These are phyloP conservation scores for Papilionanthe hybrid DNA, from an alignment of 116 monocot species.

Conservation along the genomic window DNA sequence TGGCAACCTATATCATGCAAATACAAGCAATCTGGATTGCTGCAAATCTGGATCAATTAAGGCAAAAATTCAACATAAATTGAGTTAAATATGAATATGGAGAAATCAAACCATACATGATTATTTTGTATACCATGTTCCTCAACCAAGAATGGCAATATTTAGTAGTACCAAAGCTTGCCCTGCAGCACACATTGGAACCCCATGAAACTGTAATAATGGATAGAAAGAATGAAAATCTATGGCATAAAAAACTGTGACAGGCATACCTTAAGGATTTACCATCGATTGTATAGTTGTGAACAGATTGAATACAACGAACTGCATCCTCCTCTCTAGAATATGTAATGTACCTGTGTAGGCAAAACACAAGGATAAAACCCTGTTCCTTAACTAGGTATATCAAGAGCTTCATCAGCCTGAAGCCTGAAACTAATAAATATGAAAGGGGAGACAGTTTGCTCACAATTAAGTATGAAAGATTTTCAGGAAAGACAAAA, in stretches of 20 bases:
- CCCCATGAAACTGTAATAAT: background rate
- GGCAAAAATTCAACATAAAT: background rate
- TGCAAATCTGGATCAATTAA: conserved; percentile 61
- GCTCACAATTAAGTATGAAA: no score
- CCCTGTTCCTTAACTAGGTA: no score
- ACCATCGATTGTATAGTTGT: conserved; percentile 84
- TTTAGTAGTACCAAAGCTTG: conserved; percentile 74
- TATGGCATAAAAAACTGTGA: background rate
- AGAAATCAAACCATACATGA: background rate
- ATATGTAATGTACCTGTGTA: conserved; percentile 79
- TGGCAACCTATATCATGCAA: conserved; percentile 92
- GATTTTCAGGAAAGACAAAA: no score
- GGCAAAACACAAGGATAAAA: background rate
- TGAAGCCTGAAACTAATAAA: no score
- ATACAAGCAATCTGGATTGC: conserved; percentile 97
- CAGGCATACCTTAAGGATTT: conserved; percentile 70
- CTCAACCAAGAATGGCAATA: conserved; percentile 73
- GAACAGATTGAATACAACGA: conserved; percentile 89
- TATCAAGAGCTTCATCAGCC: no score
- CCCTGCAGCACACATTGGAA: conserved; percentile 25
- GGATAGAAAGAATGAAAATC: background rate
- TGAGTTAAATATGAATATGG: background rate
- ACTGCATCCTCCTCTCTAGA: conserved; percentile 89
- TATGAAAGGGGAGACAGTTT: no score
- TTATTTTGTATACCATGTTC: conserved; percentile 43